Evolutionary conservation across 139 green algal species (phyloP).

Genomic region (Picochlorum sp.): DNA sequence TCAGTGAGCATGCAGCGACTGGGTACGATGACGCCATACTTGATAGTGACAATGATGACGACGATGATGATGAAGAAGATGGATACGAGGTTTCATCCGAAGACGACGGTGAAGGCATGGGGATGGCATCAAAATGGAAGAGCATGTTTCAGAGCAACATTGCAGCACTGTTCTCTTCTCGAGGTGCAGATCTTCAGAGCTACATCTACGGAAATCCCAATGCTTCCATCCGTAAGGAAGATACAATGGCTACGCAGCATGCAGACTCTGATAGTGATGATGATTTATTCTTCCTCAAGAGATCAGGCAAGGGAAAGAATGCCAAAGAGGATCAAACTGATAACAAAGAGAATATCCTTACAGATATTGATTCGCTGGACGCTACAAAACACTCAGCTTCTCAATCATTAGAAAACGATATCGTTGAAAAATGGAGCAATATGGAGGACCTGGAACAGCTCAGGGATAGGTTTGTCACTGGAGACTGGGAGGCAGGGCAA

Average conservation of each 20-base stretch:
- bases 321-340: not conserved
- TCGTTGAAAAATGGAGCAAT: slow-evolving; percentile 20
- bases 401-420: not conserved
- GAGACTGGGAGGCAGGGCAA: slow-evolving; percentile 47
- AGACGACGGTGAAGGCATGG: slow-evolving; percentile 33
- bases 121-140: slow-evolving; percentile 51
- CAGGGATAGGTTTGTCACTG: slow-evolving; percentile 59
- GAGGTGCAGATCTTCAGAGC: slow-evolving; percentile 37
- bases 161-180: slow-evolving; percentile 31
- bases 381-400: not conserved
- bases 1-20: slow-evolving; percentile 13
- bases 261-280: slow-evolving; percentile 29
- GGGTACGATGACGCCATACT: not conserved
- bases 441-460: slow-evolving; percentile 42
- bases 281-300: slow-evolving; percentile 34
- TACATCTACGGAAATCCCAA: slow-evolving; percentile 42
- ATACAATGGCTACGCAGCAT: not conserved
- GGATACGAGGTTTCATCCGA: not conserved
- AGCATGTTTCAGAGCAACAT: slow-evolving; percentile 30
- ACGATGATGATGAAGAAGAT: slow-evolving; percentile 21
- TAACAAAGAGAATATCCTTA: not conserved
- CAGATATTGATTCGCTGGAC: slow-evolving; percentile 29
- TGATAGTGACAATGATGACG: slow-evolving; percentile 21
- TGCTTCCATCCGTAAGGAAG: slow-evolving; percentile 1
- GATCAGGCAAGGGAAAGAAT: slow-evolving; percentile 30